Percentiles rank a stretch among this genome's conserved stretches.
Evolutionary conservation across 352 stramenopile genomes (phyloP).

Genomic region (Pythium inflatum): DNA sequence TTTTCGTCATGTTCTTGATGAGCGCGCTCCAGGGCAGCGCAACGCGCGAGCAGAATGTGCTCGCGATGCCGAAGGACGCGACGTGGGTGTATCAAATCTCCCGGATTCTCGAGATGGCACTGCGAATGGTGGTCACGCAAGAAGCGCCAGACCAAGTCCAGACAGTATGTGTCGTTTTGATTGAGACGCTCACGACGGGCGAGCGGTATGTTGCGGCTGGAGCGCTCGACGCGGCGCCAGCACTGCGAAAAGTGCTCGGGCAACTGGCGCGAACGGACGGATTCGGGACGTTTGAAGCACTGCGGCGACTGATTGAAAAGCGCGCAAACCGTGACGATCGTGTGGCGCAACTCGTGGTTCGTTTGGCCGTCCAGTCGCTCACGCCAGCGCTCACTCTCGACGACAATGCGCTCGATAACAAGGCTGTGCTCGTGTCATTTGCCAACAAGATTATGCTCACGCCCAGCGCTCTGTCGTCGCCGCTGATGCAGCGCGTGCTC

Average conservation of each 20-base stretch:
- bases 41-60: constrained; percentile 25
- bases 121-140: constrained; percentile 38
- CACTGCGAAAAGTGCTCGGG: constrained; percentile 33
- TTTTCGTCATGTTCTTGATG: constrained; percentile 65
- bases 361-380: constrained; percentile 8
- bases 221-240: constrained; percentile 13
- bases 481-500: too few species aligned
- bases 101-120: constrained; percentile 46
- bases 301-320: constrained; percentile 6
- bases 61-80: constrained; percentile 39
- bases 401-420: neutral
- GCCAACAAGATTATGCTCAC: constrained; percentile 23
- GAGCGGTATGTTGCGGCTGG: constrained; percentile 35
- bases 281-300: constrained; percentile 29
- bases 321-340: neutral
- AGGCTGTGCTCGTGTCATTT: constrained; percentile 17
- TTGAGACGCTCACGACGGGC: constrained; percentile 48
- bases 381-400: too few species aligned
- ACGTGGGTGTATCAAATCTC: constrained; percentile 45
- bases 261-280: constrained; percentile 31
- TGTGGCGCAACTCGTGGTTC: constrained; percentile 20
- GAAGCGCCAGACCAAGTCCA: constrained; percentile 29
- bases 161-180: constrained; percentile 53
- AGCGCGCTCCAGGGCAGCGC: constrained; percentile 45
- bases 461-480: constrained; percentile 12